A percentile compares a stretch with the other conserved stretches of the same genome.
Conservation (phyloP, 768 basidiomycete species). For the Lactarius sanguifluus region DNA sequence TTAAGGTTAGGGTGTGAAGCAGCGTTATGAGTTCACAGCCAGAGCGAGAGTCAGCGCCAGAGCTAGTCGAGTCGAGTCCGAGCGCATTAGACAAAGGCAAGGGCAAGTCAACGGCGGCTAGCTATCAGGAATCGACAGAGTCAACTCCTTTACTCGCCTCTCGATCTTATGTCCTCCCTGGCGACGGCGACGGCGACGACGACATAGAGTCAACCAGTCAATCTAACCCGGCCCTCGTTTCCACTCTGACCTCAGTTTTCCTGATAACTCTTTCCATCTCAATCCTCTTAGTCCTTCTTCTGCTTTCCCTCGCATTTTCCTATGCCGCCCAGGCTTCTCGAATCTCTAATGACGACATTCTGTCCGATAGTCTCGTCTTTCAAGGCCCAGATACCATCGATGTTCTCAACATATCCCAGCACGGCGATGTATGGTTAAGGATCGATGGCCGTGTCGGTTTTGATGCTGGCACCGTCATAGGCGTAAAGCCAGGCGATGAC, state of each 20-base stretch:
- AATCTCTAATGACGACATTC: constrained; percentile 56
- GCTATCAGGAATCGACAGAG: constrained; percentile 44
- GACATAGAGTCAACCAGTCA: constrained; percentile 29
- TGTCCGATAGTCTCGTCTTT: constrained; percentile 55
- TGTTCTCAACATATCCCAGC: constrained; percentile 58
- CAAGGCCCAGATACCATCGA: constrained; percentile 61
- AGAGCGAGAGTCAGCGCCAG: neutral
- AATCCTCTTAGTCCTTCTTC: constrained; percentile 43
- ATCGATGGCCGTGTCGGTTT: constrained; percentile 60
- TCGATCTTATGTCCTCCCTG: constrained; percentile 36
- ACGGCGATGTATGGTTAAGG: constrained; percentile 59
- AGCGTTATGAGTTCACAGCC: neutral
- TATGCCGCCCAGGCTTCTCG: constrained; percentile 58
- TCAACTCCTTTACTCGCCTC: constrained; percentile 54
- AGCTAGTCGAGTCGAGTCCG: neutral
- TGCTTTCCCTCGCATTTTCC: constrained; percentile 60
- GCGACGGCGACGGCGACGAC: constrained; percentile 32
- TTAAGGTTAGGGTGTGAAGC: neutral
- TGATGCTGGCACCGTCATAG: constrained; percentile 63
- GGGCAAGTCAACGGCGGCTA: constrained; percentile 53
- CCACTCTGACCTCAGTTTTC: constrained; percentile 50
- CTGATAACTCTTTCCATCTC: constrained; percentile 54
- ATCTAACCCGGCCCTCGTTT: constrained; percentile 36
- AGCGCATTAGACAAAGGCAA: constrained; percentile 39
- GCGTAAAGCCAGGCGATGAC: constrained; percentile 47